Base-by-base conservation (phyloP, 352 stramenopile species). In the Phytophthora rubi region DNA sequence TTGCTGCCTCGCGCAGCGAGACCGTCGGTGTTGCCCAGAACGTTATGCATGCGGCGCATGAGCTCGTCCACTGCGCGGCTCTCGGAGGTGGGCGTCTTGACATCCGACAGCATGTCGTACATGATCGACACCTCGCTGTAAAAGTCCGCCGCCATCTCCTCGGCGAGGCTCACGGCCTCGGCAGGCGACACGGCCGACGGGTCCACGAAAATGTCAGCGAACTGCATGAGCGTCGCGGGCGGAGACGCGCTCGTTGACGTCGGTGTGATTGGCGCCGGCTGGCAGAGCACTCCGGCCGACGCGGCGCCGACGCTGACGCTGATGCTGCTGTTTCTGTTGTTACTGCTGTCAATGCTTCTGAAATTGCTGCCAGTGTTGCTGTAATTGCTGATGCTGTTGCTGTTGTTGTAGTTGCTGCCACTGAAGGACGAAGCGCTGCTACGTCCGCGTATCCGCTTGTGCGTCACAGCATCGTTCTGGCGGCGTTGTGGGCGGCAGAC, bases 31-130 rank as follows among this genome's bases (percentile, higher is more conserved):
- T 67, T 60, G 42, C 56, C 69, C 37, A 85, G 49, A 39, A 76
- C 42, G 23, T 30, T 61, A 33, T 73, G 62, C 71, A 86, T 69
- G 53, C 83, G 79, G 16, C 63, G 66, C 74, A 90, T 89, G 45
- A 90, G 79, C 57, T 89, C 81, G 64, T 89, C 80, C 47, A 90
- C 81, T 10, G 80, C 80, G 58, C 57, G 66, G 23, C 65, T 64
- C 42, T 89, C 82, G n/a, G 75, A 71, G 3, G 52, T 88, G 26
- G 65, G 71, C 5, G 57, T 70, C 65, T 86, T 84, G 53, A 90
- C 76, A 23, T 90, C 84, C 51, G 82, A 92, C 32, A 87, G 72
- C 81, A 90, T 88, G 65, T 90, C 76, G 70, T 88, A 87, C 62
- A 92, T 74, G 62, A 85, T 87, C 16, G 73, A 85, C 13, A 77